Conservation (phyloP, 257 asterid genomes). For the Anisodus tanguticus region DNA sequence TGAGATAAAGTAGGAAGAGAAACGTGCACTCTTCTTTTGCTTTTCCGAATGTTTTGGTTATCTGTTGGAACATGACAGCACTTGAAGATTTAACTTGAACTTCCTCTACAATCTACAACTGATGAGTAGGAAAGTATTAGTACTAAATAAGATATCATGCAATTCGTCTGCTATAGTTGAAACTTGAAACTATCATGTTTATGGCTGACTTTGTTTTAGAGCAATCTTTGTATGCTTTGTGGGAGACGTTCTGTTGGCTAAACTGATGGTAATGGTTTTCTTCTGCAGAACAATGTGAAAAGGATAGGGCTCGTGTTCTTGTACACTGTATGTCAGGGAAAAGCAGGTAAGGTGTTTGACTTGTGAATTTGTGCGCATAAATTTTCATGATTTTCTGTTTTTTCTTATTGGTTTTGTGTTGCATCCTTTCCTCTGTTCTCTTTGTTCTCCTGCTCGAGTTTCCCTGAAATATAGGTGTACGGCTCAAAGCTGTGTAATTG, state of each 20-base stretch:
- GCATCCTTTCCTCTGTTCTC: background rate
- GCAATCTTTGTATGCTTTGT: background rate
- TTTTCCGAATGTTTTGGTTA: background rate
- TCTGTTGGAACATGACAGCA: slow-evolving; percentile 5
- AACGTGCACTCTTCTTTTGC: background rate
- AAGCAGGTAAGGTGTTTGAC: slow-evolving; percentile 57
- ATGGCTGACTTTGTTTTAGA: background rate
- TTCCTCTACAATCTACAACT: slow-evolving; percentile 5
- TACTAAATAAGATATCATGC: background rate
- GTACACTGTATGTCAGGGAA: slow-evolving; percentile 98
- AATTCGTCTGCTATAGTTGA: background rate
- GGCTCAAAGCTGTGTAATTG: background rate
- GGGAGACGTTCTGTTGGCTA: slow-evolving; percentile 25
- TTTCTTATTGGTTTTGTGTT: background rate
- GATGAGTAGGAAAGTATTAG: background rate
- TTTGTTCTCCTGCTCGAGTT: background rate
- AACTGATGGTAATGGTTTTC: slow-evolving; percentile 7
- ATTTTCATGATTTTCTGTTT: background rate
- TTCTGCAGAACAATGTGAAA: slow-evolving; percentile 84
- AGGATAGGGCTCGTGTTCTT: slow-evolving; percentile 85
- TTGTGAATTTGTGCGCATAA: background rate
- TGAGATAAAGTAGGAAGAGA: background rate
- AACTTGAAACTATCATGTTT: too few species aligned
- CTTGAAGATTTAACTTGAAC: background rate
- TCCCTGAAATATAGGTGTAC: background rate